Evolutionary conservation across 179 eudicot genomes (phyloP).

Genomic region (Corrigiola litoralis): DNA sequence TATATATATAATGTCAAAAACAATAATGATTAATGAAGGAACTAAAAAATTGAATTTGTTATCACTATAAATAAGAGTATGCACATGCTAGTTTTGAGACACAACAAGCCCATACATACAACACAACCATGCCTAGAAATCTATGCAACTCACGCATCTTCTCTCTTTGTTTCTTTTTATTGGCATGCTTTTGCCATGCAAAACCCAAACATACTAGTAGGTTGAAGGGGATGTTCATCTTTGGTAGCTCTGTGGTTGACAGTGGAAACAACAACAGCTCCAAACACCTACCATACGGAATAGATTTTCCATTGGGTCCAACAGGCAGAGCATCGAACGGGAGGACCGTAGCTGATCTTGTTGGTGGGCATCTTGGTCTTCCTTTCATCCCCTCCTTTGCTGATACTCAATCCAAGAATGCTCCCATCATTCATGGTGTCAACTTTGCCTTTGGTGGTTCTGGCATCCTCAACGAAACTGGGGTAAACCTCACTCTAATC

Average conservation of each 20-base stretch:
- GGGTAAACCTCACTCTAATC: slow-evolving; percentile 15
- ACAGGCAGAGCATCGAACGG: slow-evolving; percentile 32
- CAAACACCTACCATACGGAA: slow-evolving; percentile 29
- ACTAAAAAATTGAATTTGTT: no score
- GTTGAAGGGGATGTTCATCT: slow-evolving; percentile 27
- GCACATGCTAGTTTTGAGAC: no score
- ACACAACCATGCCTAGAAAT: no score
- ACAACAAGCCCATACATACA: no score
- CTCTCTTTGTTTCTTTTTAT: no score
- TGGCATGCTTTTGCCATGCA: not conserved
- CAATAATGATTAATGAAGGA: no score
- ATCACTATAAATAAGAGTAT: no score
- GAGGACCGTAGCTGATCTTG: slow-evolving; percentile 27
- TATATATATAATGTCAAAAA: no score
- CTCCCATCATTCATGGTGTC: slow-evolving; percentile 20
- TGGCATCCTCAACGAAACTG: slow-evolving; percentile 31
- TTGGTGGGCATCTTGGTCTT: slow-evolving; percentile 9
- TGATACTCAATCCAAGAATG: not conserved
- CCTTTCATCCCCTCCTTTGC: slow-evolving; percentile 17
- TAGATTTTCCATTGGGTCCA: slow-evolving; percentile 28
- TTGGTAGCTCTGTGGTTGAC: slow-evolving; percentile 30
- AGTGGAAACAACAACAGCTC: slow-evolving; percentile 35
- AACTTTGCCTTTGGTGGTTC: slow-evolving; percentile 33
- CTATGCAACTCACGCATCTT: no score
- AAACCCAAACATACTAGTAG: not conserved